A percentile compares a stretch with the other conserved stretches of the same genome.
Evolutionary conservation across 495 filamentous ascomycete genomes (phyloP).

Genomic region (Aspergillus leporis): DNA sequence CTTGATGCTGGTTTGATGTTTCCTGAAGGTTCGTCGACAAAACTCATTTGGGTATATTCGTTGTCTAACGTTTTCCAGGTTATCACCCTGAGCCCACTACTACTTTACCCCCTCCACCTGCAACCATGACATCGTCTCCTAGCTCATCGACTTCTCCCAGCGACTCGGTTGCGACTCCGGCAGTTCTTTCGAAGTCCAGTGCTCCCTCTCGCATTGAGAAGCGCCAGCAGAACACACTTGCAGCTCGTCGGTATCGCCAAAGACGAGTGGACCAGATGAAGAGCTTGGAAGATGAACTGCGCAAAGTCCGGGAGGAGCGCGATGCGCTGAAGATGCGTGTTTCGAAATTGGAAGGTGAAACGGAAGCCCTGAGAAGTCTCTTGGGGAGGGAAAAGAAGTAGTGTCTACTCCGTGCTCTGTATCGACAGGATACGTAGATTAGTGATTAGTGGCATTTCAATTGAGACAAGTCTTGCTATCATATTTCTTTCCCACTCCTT

Average conservation of each 20-base stretch:
- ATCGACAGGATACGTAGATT: neutral
- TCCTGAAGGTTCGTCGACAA: neutral
- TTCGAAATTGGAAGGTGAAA: slow-evolving; percentile 65
- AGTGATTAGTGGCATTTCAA: slow-evolving; percentile 1
- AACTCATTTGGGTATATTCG: neutral
- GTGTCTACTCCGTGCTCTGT: neutral
- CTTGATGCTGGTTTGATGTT: slow-evolving; percentile 4
- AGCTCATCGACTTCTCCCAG: slow-evolving; percentile 10
- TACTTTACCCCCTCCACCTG: neutral
- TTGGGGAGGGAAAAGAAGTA: slow-evolving; percentile 9
- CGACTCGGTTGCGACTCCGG: slow-evolving; percentile 1
- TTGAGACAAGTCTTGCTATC: neutral
- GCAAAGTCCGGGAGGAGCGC: slow-evolving; percentile 57
- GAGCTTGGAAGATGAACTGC: slow-evolving; percentile 61
- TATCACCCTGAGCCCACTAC: slow-evolving; percentile 3
- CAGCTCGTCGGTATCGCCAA: slow-evolving; percentile 70
- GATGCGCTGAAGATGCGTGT: slow-evolving; percentile 65
- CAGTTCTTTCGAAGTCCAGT: neutral
- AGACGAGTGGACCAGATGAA: slow-evolving; percentile 66
- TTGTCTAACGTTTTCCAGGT: neutral
- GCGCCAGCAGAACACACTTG: slow-evolving; percentile 67
- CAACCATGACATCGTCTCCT: slow-evolving; percentile 1
- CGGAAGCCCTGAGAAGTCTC: slow-evolving; percentile 39
- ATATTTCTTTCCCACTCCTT: neutral
- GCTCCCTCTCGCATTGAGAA: slow-evolving; percentile 44